Conservation (phyloP, 83 land plant genomes). For the Diphasiastrum complanatum region DNA sequence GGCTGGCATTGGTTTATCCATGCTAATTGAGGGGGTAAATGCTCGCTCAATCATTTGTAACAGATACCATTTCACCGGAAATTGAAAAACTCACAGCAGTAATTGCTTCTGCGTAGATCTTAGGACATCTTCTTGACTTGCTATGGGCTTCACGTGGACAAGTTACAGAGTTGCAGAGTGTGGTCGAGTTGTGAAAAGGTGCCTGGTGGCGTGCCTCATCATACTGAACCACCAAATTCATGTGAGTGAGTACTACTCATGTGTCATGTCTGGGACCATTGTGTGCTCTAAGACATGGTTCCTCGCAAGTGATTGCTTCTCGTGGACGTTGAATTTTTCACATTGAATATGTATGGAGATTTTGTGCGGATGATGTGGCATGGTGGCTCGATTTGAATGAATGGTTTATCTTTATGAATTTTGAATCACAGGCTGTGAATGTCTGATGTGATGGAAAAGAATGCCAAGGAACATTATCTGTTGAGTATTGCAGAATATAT, state of each 20-base stretch:
- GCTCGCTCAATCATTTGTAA: conserved; percentile 27
- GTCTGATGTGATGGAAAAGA: conserved; percentile 4
- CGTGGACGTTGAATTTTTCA: conserved; percentile 1
- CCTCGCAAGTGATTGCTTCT: conserved; percentile 25
- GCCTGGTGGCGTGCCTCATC: conserved; percentile 26
- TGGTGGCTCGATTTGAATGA: conserved; percentile 4
- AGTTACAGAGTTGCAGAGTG: conserved; percentile 27
- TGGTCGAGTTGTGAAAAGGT: conserved; percentile 18
- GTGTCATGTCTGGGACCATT: conserved; percentile 21
- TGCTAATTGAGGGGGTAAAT: conserved; percentile 29
- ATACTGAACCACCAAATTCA: conserved; percentile 21
- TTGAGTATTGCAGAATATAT: no score
- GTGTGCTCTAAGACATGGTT: conserved; percentile 31
- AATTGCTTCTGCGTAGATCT: conserved; percentile 24
- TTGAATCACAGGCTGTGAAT: conserved; percentile 5
- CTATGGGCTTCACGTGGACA: conserved; percentile 19
- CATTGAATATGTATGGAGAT: conserved; percentile 17
- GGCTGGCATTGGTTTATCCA: conserved; percentile 28
- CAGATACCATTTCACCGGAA: conserved; percentile 23
- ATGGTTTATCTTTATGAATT: conserved; percentile 3
- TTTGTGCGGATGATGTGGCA: background rate
- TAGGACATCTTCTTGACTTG: conserved; percentile 14
- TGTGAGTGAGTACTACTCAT: conserved; percentile 30
- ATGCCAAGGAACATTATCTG: no score
- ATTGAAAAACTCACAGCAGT: conserved; percentile 18